A percentile compares a stretch with the other conserved stretches of the same genome.
phyloP scores from a whole-genome alignment of 257 asterid species.

The Solanum bulbocastanum region DNA sequence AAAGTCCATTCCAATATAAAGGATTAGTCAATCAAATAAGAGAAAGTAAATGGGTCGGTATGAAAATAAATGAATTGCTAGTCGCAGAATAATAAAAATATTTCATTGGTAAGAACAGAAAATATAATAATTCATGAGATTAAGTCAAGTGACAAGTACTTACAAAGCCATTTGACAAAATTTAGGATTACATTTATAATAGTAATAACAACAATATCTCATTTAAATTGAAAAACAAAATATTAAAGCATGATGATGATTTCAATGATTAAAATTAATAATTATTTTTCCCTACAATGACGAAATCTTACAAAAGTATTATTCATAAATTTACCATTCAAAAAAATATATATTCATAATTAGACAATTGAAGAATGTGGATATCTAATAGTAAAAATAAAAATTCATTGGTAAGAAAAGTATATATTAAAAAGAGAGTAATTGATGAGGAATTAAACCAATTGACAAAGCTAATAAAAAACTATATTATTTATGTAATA shows the following conservation, averaged over 20 bases:
- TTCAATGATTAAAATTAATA: too few relatives aligned
- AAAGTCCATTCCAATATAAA: too few relatives aligned
- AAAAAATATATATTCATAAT: not conserved
- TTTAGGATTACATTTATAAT: not conserved
- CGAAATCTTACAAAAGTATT: not conserved
- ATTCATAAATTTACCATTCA: not conserved
- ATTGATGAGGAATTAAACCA: not conserved
- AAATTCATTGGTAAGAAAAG: not conserved
- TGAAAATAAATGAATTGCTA: too few relatives aligned
- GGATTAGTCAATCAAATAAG: too few relatives aligned
- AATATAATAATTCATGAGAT: not conserved
- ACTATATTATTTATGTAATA: not conserved
- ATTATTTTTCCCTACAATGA: not conserved
- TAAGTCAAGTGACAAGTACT: not conserved
- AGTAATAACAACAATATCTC: not conserved
- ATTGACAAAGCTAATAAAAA: not conserved
- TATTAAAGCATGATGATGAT: not conserved
- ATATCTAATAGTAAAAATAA: not conserved
- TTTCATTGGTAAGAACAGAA: not conserved
- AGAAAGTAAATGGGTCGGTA: too few relatives aligned
- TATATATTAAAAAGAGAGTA: not conserved
- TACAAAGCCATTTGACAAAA: not conserved
- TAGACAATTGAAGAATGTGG: not conserved
- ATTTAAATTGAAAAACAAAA: too few relatives aligned
- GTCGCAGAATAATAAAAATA: too few relatives aligned